Percentiles rank a stretch among this genome's conserved stretches.
These are phyloP conservation scores for Diplodia corticola DNA, from an alignment of 2,329 filamentous ascomycete species.

Conservation along the genomic window DNA sequence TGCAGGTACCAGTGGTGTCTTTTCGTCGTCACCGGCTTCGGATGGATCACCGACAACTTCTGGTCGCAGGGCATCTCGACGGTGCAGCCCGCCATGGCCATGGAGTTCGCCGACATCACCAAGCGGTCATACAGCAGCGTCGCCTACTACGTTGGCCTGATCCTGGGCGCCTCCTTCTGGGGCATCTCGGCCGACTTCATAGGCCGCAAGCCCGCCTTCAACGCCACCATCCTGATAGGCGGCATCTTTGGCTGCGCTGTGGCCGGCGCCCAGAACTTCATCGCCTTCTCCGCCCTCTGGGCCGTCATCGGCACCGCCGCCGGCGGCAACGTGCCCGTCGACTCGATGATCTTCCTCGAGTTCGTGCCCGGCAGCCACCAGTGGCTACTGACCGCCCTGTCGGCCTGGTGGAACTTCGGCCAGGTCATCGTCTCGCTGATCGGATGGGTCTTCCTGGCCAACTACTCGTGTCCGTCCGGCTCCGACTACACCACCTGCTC, in stretches of 20 bases:
- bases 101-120: constrained; percentile 24
- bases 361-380: constrained; percentile 62
- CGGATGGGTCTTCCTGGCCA: constrained; percentile 49
- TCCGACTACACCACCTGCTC: constrained; percentile 39
- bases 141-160: constrained; percentile 34
- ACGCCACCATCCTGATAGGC: constrained; percentile 23
- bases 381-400: constrained; percentile 60
- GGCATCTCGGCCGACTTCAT: constrained; percentile 25
- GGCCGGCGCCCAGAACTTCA: constrained; percentile 26
- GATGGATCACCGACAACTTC: constrained; percentile 67
- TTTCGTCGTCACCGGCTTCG: constrained; percentile 66
- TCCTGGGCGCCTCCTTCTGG: constrained; percentile 46
- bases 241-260: constrained; percentile 26
- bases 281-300: constrained; percentile 25
- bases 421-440: constrained; percentile 54
- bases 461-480: constrained; percentile 41
- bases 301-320: constrained; percentile 25
- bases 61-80: constrained; percentile 31
- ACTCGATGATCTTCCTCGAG: constrained; percentile 65
- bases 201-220: constrained; percentile 25
- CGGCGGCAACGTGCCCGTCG: constrained; percentile 58
- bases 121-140: constrained; percentile 38
- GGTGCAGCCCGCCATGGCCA: constrained; percentile 23
- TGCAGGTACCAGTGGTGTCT: constrained; percentile 56
- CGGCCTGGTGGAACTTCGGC: constrained; percentile 61